Conservation (phyloP, 306 rosid genomes). For the Parietaria judaica region DNA sequence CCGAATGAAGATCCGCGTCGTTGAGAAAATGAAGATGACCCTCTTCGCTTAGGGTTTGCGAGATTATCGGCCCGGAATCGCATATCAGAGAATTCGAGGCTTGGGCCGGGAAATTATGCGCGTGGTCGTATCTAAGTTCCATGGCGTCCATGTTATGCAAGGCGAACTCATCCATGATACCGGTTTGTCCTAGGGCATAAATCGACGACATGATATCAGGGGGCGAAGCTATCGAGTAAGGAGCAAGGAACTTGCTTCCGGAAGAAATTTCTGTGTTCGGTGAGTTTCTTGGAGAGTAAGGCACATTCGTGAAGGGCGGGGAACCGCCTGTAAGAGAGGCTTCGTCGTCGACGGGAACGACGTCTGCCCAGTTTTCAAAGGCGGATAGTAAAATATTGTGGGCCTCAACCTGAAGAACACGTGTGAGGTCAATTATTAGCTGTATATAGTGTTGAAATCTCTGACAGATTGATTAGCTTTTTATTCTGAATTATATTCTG, state of each 20-base stretch:
- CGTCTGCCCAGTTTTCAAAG: slow-evolving; percentile 44
- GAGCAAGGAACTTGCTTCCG: slow-evolving; percentile 54
- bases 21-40: slow-evolving; percentile 64
- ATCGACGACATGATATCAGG: slow-evolving; percentile 75
- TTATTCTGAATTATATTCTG: too few relatives aligned
- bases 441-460: too few relatives aligned
- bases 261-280: slow-evolving; percentile 50
- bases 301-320: slow-evolving; percentile 34
- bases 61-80: slow-evolving; percentile 48
- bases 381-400: slow-evolving; percentile 57
- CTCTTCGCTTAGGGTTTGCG: slow-evolving; percentile 50
- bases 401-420: slow-evolving; percentile 55
- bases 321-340: slow-evolving; percentile 40
- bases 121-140: slow-evolving; percentile 53
- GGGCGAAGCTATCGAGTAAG: slow-evolving; percentile 51
- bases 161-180: slow-evolving; percentile 66
- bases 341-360: slow-evolving; percentile 51
- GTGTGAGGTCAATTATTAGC: slow-evolving; percentile 9
- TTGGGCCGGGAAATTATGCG: slow-evolving; percentile 51
- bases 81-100: slow-evolving; percentile 52
- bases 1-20: slow-evolving; percentile 51
- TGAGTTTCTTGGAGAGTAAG: slow-evolving; percentile 37
- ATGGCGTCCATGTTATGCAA: slow-evolving; percentile 45
- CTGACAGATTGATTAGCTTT: too few relatives aligned
- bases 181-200: slow-evolving; percentile 46